phyloP scores from a whole-genome alignment of 352 stramenopile species.

The Phytophthora pini region DNA sequence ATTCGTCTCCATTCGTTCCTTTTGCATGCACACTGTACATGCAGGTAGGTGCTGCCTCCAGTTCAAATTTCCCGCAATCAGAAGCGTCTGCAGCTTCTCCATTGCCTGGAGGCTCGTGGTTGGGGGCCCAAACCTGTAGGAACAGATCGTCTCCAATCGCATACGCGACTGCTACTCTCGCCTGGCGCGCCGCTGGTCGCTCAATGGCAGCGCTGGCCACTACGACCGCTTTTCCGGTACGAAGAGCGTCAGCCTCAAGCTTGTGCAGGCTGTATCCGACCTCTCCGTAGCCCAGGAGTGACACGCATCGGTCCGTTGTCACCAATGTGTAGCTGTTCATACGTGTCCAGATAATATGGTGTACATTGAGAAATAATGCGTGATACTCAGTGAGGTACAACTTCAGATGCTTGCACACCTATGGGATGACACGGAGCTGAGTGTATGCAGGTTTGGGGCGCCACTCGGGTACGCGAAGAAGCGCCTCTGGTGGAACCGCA shows the following conservation, averaged over 20 bases:
- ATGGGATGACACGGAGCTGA: slow-evolving; percentile 41
- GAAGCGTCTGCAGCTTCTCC: slow-evolving; percentile 12
- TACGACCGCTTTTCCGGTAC: slow-evolving; percentile 39
- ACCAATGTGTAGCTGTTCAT: slow-evolving; percentile 63
- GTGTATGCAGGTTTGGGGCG: slow-evolving; percentile 63
- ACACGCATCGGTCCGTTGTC: slow-evolving; percentile 68
- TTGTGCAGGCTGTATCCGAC: slow-evolving; percentile 47
- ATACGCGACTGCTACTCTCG: slow-evolving; percentile 62
- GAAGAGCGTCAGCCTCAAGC: slow-evolving; percentile 40
- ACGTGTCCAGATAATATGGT: background rate
- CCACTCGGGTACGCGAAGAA: slow-evolving; percentile 73
- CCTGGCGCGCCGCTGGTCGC: slow-evolving; percentile 22
- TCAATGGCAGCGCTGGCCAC: slow-evolving; percentile 59
- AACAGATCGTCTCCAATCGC: slow-evolving; percentile 43
- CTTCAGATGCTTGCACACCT: slow-evolving; percentile 29
- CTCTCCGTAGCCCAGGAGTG: slow-evolving; percentile 44
- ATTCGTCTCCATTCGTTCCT: slow-evolving; percentile 39
- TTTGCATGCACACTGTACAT: slow-evolving; percentile 56
- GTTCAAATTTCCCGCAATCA: slow-evolving; percentile 53
- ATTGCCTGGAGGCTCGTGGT: slow-evolving; percentile 12
- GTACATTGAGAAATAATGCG: background rate
- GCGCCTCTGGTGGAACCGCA: slow-evolving; percentile 60
- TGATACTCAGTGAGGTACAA: background rate
- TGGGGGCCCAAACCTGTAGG: slow-evolving; percentile 35
- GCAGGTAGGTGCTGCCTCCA: slow-evolving; percentile 56